Evolutionary conservation across 2,329 filamentous ascomycete genomes (phyloP), one percentile per base, ranked within the genome.

Genomic region (Achaetomium macrosporum): DNA sequence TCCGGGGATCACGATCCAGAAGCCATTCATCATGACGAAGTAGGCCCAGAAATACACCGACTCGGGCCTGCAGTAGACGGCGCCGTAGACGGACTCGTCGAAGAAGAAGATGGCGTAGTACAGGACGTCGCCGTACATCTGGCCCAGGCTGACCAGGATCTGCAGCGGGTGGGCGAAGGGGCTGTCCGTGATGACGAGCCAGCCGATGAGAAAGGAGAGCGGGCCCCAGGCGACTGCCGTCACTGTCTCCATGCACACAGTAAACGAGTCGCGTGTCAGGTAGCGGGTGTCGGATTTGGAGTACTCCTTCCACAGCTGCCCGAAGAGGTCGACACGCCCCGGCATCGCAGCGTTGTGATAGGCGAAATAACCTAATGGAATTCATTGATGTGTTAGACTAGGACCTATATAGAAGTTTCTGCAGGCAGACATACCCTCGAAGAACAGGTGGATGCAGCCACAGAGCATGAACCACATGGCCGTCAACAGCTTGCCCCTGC

Each of bases 391-490:
- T 12, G n/a, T 45, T n/a, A 41, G 35, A 33, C 19, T 13, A 8
- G 41, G 16, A n/a, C 25, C 7, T 25, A 7, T 4, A 25, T 25
- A n/a, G n/a, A n/a, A n/a, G n/a, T n/a, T n/a, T n/a, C n/a, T n/a
- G 7, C 25, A 25, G 25, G n/a, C 29, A n/a, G 16, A 42, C 43
- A 30, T 16, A 41, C 77, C 74, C 61, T 76, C 73, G 37, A 76
- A 69, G 58, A 72, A 67, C 19, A 72, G 48, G 56, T 74, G 71
- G 55, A 73, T 74, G 56, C 59, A 78, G 66, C 71, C 79, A 76
- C 85, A 88, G 13, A 92, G 74, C 19, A 85, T 77, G 67, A 91
- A 91, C 88, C 88, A 53, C 43, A 54, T 33, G 42, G 51, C 47
- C 2, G 56, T 50, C 5, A 29, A 25, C 30, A 55, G 40, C 6